A percentile compares a stretch with the other conserved stretches of the same genome.
Conservation (phyloP, 1,139 yeast genomes). For the Scheffersomyces cryptocercus region DNA sequence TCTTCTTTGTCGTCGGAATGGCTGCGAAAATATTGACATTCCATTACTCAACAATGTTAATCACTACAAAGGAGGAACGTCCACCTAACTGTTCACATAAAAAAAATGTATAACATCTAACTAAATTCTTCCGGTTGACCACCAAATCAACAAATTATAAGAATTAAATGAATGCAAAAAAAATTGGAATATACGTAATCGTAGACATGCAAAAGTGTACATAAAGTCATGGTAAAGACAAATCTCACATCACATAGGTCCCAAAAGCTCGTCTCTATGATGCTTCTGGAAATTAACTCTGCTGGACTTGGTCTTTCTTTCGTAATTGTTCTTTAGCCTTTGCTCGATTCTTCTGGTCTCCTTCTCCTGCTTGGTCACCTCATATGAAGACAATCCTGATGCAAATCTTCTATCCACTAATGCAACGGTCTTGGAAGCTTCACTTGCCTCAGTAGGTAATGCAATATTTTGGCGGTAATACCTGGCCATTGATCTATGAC, state of each 20-base stretch:
- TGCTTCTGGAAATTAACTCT: constrained; percentile 39
- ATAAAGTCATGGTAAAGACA: no score
- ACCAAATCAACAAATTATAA: no score
- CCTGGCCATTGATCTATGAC: constrained; percentile 49
- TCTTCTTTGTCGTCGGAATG: no score
- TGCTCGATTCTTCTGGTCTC: constrained; percentile 27
- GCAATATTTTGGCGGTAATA: constrained; percentile 43
- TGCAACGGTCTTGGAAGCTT: constrained; percentile 37
- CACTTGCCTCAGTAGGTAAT: constrained; percentile 24
- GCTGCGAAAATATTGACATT: no score
- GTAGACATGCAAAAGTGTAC: no score
- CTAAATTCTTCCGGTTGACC: no score
- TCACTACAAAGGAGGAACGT: no score
- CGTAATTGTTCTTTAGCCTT: constrained; percentile 23
- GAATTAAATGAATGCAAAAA: no score
- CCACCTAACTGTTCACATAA: no score
- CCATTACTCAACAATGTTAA: no score
- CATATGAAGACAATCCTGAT: constrained; percentile 35
- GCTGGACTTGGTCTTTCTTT: constrained; percentile 27
- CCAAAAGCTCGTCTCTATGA: constrained; percentile 41
- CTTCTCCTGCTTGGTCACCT: constrained; percentile 38
- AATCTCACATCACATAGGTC: constrained; percentile 9
- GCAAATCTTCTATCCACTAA: constrained; percentile 42
- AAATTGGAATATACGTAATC: no score
- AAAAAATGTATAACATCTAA: no score